Base-by-base conservation (phyloP, 2,329 filamentous ascomycete species). In the Epicoccum nigrum region DNA sequence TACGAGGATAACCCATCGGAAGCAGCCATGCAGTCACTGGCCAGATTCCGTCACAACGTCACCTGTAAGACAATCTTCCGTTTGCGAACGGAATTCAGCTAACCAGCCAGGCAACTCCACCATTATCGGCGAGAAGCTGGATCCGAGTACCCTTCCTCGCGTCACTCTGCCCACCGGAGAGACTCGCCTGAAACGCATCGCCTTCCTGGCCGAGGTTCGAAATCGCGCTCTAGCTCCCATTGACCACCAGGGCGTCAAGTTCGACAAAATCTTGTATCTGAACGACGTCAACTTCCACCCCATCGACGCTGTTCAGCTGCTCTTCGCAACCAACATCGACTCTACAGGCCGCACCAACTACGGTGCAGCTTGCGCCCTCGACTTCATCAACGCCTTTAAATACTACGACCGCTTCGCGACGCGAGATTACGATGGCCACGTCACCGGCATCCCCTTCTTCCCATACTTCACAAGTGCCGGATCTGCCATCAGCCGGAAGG, bases 391-490 rank as follows among this genome's bases (percentile, higher is more conserved):
- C 46, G 84, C 87, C 0, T 83, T 87, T 56, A 78, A 83, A 32
- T 89, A 85, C 67, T 91, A 92, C 70, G 89, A 92, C 68, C 84
- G 86, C 0, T 91, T 89, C 68, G 88, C 87, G 1, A 83, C 86
- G 16, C 80, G 88, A 12, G 88, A 91, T 61, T 74, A 77, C 2
- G 81, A 88, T 51, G 87, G 87, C 1, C 81, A 83, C 59, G 81
- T 81, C 21, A 80, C 84, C 27, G 82, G 87, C 4, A 77, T 88
- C 32, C 83, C 85, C 1, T 82, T 86, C 52, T 92, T 83, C 69
- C 88, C 88, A 0, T 88, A 85, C 74, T 88, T 89, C 69, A 79
- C 83, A 4, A 72, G 67, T 37, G 76, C 74, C 1, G 82, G 82
- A 1, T 69, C 79, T 12, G 83, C 76, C 0, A 67, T 62, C n/a